phyloP scores from a whole-genome alignment of 2,329 filamentous ascomycete species.

The Monosporascus sp. region DNA sequence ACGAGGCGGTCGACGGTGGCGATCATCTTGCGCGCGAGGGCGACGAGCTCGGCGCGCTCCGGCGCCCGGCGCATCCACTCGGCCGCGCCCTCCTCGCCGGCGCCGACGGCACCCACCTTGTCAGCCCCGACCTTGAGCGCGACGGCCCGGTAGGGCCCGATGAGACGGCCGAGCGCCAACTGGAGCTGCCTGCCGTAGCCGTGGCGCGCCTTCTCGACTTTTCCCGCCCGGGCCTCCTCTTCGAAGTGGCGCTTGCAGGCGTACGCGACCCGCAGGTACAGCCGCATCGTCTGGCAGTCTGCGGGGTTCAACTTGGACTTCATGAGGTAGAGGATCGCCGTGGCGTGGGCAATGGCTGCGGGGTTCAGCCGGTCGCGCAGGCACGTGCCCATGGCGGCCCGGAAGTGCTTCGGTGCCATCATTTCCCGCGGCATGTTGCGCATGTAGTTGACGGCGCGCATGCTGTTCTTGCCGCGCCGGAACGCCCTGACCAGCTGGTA shows the following conservation, averaged over 20 bases:
- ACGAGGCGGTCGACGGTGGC: slow-evolving; percentile 22
- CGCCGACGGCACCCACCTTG: slow-evolving; percentile 14
- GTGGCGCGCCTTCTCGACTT: slow-evolving; percentile 31
- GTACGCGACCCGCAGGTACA: slow-evolving; percentile 54
- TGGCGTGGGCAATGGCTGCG: slow-evolving; percentile 62
- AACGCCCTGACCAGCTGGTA: slow-evolving; percentile 63
- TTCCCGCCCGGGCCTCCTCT: slow-evolving; percentile 19
- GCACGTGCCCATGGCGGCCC: slow-evolving; percentile 69
- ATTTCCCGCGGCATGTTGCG: slow-evolving; percentile 42
- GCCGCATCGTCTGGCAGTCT: slow-evolving; percentile 45
- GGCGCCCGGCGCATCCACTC: background rate
- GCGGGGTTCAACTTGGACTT: slow-evolving; percentile 34
- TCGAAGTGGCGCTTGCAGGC: slow-evolving; percentile 38
- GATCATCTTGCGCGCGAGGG: slow-evolving; percentile 25
- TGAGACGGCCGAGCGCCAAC: slow-evolving; percentile 45
- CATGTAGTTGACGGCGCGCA: slow-evolving; percentile 55
- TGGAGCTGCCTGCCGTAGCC: slow-evolving; percentile 47
- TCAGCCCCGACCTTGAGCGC: slow-evolving; percentile 4
- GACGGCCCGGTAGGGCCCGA: slow-evolving; percentile 38
- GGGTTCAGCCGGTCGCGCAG: slow-evolving; percentile 70
- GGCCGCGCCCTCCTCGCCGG: background rate
- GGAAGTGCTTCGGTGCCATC: slow-evolving; percentile 53
- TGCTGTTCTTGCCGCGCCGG: slow-evolving; percentile 60
- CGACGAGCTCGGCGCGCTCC: slow-evolving; percentile 14
- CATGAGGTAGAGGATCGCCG: slow-evolving; percentile 62